These are phyloP conservation scores for Penstemon newberryi DNA, from an alignment of 257 asterid species.

Conservation along the genomic window DNA sequence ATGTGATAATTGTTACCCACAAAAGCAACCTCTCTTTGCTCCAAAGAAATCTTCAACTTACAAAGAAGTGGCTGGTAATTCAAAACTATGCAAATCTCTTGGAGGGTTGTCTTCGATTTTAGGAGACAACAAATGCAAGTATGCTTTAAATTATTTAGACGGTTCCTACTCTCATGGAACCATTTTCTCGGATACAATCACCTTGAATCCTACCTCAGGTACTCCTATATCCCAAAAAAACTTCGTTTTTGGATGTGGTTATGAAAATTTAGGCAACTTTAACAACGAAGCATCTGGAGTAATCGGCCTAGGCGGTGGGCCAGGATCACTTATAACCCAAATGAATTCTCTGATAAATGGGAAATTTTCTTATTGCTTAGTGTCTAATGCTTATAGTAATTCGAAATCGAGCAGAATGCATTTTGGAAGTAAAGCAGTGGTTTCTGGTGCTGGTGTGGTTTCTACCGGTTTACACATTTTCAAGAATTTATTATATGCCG, in stretches of 20 bases:
- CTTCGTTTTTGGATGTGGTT: conserved; percentile 62
- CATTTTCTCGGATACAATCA: no score
- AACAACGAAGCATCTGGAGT: conserved; percentile 46
- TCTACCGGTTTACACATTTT: conserved; percentile 43
- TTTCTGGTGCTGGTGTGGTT: conserved; percentile 44
- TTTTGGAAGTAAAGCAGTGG: conserved; percentile 41
- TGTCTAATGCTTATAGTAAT: conserved; percentile 13
- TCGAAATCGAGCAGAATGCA: conserved; percentile 44
- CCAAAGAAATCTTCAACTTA: conserved; percentile 50
- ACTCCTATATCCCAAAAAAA: no score
- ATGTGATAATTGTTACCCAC: conserved; percentile 44
- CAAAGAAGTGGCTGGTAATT: conserved; percentile 34
- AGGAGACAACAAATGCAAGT: conserved; percentile 28
- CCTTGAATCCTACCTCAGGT: no score
- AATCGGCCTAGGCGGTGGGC: conserved; percentile 65
- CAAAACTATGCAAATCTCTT: conserved; percentile 36
- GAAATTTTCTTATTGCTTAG: conserved; percentile 69
- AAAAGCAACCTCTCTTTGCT: conserved; percentile 42
- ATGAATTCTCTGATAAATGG: conserved; percentile 36
- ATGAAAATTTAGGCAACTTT: conserved; percentile 27
- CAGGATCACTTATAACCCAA: conserved; percentile 50
- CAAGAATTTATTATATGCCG: conserved; percentile 15
- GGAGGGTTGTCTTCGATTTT: not conserved
- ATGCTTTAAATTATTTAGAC: conserved; percentile 38
- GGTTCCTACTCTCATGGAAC: conserved; percentile 26